These are phyloP conservation scores for Penicillium sp. DNA, from an alignment of 2,329 filamentous ascomycete genomes.

Conservation along the genomic window DNA sequence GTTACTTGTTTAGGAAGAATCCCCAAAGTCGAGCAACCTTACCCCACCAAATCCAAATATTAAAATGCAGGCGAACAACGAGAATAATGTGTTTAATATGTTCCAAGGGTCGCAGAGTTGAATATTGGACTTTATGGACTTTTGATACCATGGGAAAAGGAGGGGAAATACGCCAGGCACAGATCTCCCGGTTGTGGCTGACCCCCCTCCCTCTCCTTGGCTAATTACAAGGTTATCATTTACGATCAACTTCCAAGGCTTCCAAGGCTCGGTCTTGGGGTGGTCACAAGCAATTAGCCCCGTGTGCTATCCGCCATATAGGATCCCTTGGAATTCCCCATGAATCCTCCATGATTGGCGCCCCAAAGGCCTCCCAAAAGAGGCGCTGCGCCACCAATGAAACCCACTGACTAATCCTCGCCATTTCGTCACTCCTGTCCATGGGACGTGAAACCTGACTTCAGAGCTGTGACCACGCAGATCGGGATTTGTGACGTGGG, in stretches of 20 bases:
- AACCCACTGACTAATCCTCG: constrained; percentile 3
- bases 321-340: neutral
- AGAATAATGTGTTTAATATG: neutral
- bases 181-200: constrained; percentile 7
- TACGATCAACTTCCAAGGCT: neutral
- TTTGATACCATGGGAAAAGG: neutral
- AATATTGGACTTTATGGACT: neutral
- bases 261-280: neutral
- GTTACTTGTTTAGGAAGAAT: constrained; percentile 1
- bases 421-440: constrained; percentile 4
- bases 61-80: neutral
- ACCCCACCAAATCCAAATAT: constrained; percentile 1
- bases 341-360: neutral
- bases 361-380: neutral
- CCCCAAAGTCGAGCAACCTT: constrained; percentile 1
- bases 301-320: neutral
- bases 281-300: constrained; percentile 2
- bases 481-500: constrained; percentile 6
- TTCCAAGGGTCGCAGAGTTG: neutral
- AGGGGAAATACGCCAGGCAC: neutral
- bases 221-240: neutral
- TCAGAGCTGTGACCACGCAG: neutral
- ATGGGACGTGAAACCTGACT: neutral
- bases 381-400: constrained; percentile 3
- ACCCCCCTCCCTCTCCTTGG: neutral